Base-by-base conservation (phyloP, 176 grass and related monocot species). In the Oryza nivara region DNA sequence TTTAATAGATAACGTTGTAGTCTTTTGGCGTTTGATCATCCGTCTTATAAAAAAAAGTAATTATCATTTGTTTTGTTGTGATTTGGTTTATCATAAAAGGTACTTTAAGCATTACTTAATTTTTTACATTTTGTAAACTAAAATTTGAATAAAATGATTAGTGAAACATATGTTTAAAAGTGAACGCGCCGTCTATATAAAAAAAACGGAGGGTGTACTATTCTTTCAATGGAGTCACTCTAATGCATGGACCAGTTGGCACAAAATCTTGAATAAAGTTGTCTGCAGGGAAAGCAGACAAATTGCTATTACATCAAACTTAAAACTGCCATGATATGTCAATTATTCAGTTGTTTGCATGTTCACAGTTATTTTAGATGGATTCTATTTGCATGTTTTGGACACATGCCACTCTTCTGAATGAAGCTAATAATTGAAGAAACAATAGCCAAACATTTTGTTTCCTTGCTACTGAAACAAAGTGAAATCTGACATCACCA, bases 201-300 rank as follows among this genome's bases (percentile, higher is more conserved):
- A 40, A 40, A 40, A 40, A 38, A 5, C 36, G 4, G 40, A 41
- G 40, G 38, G 40, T 41, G 40, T 41, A 41, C 38, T 76, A 10
- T 2, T 70, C 28, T 32, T 49, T 52, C 23, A 15, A 19, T 11
- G n/a, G 36, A 80, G 76, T 79, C 87, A 6, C 75, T 35, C 47
- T 54, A 17, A 5, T n/a, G n/a, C 56, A 72, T 48, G 54, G 52
- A 22, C 45, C 44, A n/a, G 61, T 64, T 36, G 26, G 75, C 43
- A 47, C 36, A 38, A 35, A 25, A 70, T n/a, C 49, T 40, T 20
- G 3, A 71, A 43, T 51, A 11, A 7, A 63, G 3, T 63, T 63
- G n/a, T 63, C n/a, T 23, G 20, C 5, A 63, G 23, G 11, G 6
- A 23, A 38, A 69, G 13, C 8, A 6, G 43, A 20, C 70, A 51